A percentile compares a stretch with the other conserved stretches of the same genome.
Evolutionary conservation across 2,329 filamentous ascomycete species (phyloP).

Genomic region (Alternaria sp.): DNA sequence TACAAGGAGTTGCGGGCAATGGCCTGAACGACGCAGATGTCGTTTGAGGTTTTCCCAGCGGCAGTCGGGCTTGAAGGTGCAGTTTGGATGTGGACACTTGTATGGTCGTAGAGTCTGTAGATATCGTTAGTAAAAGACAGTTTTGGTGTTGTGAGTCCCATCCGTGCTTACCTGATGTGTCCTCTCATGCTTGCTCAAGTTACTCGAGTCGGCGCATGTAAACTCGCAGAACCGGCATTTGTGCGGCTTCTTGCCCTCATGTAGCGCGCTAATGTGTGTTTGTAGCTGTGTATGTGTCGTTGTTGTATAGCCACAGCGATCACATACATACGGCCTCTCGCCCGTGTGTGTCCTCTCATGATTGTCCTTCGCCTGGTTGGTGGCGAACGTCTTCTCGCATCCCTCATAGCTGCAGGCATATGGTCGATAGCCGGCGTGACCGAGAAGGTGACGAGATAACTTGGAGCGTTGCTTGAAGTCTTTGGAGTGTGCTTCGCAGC

Average conservation of each 20-base stretch:
- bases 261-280: conserved; percentile 50
- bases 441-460: conserved; percentile 49
- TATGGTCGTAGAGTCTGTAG: conserved; percentile 48
- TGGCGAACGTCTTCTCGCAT: conserved; percentile 52
- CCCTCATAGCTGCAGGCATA: conserved; percentile 48
- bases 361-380: conserved; percentile 53
- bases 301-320: conserved; percentile 49
- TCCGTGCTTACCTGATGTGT: conserved; percentile 43
- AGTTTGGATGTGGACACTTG: conserved; percentile 48
- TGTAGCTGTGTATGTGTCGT: conserved; percentile 53
- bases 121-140: not conserved
- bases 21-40: conserved; percentile 48
- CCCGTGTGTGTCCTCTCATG: conserved; percentile 52
- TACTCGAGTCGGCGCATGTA: conserved; percentile 50
- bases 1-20: conserved; percentile 48
- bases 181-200: conserved; percentile 51
- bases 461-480: conserved; percentile 54
- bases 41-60: conserved; percentile 53
- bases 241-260: conserved; percentile 49
- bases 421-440: conserved; percentile 50
- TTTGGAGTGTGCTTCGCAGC: conserved; percentile 45
- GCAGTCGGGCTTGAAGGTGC: conserved; percentile 51
- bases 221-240: conserved; percentile 53
- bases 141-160: not conserved
- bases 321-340: conserved; percentile 49